A percentile compares a stretch with the other conserved stretches of the same genome.
Evolutionary conservation across 805 yeast genomes (phyloP).

Genomic region (Yamadazyma olivae): DNA sequence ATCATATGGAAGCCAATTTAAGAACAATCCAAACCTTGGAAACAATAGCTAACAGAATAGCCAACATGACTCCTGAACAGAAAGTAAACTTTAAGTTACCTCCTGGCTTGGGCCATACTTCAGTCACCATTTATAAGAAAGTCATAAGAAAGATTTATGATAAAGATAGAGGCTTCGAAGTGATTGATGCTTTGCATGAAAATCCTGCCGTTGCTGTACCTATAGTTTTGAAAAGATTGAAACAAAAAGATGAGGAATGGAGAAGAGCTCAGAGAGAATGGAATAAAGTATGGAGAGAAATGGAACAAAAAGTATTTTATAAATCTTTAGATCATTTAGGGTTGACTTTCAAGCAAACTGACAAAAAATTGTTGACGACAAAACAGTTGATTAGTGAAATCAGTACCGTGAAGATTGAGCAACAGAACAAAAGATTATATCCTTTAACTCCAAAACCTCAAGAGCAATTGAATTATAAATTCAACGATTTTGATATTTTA

Average conservation of each 20-base stretch:
- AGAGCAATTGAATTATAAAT: slow-evolving; percentile 59
- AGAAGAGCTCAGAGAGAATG: slow-evolving; percentile 96
- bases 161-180: slow-evolving; percentile 92
- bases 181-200: slow-evolving; percentile 91
- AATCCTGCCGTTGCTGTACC: slow-evolving; percentile 96
- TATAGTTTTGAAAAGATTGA: slow-evolving; percentile 83
- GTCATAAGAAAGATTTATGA: slow-evolving; percentile 91
- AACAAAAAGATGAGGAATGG: slow-evolving; percentile 99
- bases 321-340: slow-evolving; percentile 95
- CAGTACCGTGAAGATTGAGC: slow-evolving; percentile 89
- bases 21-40: slow-evolving; percentile 94
- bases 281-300: slow-evolving; percentile 98
- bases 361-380: slow-evolving; percentile 85
- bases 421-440: slow-evolving; percentile 77
- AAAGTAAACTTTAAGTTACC: slow-evolving; percentile 83
- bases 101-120: slow-evolving; percentile 89
- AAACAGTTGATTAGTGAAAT: slow-evolving; percentile 90
- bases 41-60: slow-evolving; percentile 89
- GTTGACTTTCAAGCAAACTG: slow-evolving; percentile 93
- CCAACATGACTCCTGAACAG: slow-evolving; percentile 90
- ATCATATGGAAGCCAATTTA: slow-evolving; percentile 89
- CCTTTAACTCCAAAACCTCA: slow-evolving; percentile 88
- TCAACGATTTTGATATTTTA: slow-evolving; percentile 65
- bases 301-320: slow-evolving; percentile 91
- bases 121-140: slow-evolving; percentile 88